phyloP scores from a whole-genome alignment of 75 land plant species.

The Pinus taeda region DNA sequence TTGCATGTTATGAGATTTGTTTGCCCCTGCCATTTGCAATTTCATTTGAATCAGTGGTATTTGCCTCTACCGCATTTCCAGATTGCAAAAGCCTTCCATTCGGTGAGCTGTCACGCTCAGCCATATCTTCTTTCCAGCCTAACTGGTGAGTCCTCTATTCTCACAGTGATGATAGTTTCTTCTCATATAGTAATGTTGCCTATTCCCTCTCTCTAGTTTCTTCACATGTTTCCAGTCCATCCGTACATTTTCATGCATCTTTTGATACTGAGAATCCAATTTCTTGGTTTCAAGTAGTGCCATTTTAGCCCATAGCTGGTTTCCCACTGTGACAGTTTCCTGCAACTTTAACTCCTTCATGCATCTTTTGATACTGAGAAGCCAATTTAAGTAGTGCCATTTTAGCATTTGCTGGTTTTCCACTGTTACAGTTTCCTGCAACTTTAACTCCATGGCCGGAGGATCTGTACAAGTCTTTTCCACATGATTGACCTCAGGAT shows the following conservation, averaged over 20 bases:
- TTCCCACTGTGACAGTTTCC: no score
- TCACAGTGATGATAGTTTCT: conserved; percentile 60
- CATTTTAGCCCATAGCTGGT: no score
- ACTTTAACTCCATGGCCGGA: conserved; percentile 62
- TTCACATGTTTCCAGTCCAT: conserved; percentile 88
- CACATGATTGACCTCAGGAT: conserved; percentile 53
- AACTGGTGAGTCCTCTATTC: conserved; percentile 53
- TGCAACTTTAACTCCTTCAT: no score
- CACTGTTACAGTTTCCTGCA: conserved; percentile 53
- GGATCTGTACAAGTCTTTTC: conserved; percentile 57
- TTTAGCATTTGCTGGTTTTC: conserved; percentile 63
- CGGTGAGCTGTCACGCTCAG: background rate
- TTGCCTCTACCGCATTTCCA: background rate
- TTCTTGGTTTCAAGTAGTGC: no score
- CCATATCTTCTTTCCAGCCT: conserved; percentile 68
- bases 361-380: conserved; percentile 67
- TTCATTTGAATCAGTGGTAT: background rate
- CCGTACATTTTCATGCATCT: conserved; percentile 86
- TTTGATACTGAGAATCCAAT: no score
- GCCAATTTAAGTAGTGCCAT: conserved; percentile 54
- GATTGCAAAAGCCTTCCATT: background rate
- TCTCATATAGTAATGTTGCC: conserved; percentile 46
- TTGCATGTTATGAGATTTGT: background rate
- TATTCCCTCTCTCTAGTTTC: conserved; percentile 81
- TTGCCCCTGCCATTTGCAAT: background rate